Evolutionary conservation across 73 alveolate genomes (phyloP), one percentile per base, ranked within the genome.

Genomic region (Tetrahymena borealis): DNA sequence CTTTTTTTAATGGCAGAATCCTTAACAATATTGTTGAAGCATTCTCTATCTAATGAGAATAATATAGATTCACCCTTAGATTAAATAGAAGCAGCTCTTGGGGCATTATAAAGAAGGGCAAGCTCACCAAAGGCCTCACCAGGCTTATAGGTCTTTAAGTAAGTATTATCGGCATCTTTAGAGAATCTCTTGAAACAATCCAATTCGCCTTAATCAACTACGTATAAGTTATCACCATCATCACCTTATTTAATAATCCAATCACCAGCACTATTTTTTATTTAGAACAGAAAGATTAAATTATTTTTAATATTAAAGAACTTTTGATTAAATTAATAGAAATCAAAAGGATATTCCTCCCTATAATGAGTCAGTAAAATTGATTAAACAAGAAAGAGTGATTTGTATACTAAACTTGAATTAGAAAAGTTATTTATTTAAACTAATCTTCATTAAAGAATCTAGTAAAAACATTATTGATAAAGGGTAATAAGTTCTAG

Each of bases 101-200:
- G 99, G 36, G 97, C 98, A 93, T 98, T 97, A 90, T 96, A 97
- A 79, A 98, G 92, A 40, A 98, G 94, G n/a, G 99, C 99, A 40
- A 97, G 91, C 92, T 98, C 99, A 36, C 99, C 99, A 94, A 98
- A 98, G 33, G 98, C 94, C 77, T 98, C 99, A 38, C 99, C 99
- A 7, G 97, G 95, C 13, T 40, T 92, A 93, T 96, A 97, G 8
- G 91, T 78, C 91, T 96, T 95, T 38, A 96, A 39, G 40, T 40
- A 94, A 85, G 91, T 96, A 38, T 95, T 92, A 78, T 97, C 96
- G 10, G 94, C 97, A 41, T 96, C 97, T 20, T 97, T 98, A 18
- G 96, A 92, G 39, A 94, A 79, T 6, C 60, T 60, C 91, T 96
- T 97, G 33, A 42, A 90, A 96, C 99, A 98, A 38, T 97, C 94